phyloP scores from a whole-genome alignment of 805 yeast species.

The Sungouiozyma ichnusensis region DNA sequence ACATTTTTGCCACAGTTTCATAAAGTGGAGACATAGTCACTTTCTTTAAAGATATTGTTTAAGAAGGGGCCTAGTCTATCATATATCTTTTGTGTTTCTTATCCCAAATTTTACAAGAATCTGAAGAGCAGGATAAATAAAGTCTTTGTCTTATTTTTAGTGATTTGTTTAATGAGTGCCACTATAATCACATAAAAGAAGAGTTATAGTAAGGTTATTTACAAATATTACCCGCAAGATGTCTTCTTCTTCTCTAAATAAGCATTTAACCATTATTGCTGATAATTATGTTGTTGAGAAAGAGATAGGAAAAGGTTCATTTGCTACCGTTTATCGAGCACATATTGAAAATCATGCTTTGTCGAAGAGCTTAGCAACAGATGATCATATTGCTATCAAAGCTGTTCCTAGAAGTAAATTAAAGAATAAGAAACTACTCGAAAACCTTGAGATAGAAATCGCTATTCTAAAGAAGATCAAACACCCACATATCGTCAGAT shows the following conservation, averaged over 20 bases:
- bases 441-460: conserved; percentile 87
- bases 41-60: not conserved
- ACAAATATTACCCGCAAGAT: too few relatives aligned
- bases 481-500: conserved; percentile 86
- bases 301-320: conserved; percentile 91
- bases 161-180: not conserved
- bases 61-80: not conserved
- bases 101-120: too few relatives aligned
- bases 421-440: conserved; percentile 76
- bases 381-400: conserved; percentile 72
- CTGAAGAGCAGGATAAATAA: too few relatives aligned
- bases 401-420: conserved; percentile 75
- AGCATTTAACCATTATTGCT: conserved; percentile 2
- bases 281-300: conserved; percentile 24
- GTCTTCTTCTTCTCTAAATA: not conserved
- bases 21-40: not conserved
- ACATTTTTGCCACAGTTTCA: not conserved
- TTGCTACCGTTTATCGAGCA: conserved; percentile 92
- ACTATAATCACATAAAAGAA: not conserved
- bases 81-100: too few relatives aligned
- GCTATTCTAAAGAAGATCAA: conserved; percentile 76
- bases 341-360: conserved; percentile 28
- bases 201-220: not conserved
- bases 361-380: too few relatives aligned
- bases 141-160: too few relatives aligned